Evolutionary conservation across 2,329 filamentous ascomycete genomes (phyloP).

Genomic region (Aureobasidium sp.): DNA sequence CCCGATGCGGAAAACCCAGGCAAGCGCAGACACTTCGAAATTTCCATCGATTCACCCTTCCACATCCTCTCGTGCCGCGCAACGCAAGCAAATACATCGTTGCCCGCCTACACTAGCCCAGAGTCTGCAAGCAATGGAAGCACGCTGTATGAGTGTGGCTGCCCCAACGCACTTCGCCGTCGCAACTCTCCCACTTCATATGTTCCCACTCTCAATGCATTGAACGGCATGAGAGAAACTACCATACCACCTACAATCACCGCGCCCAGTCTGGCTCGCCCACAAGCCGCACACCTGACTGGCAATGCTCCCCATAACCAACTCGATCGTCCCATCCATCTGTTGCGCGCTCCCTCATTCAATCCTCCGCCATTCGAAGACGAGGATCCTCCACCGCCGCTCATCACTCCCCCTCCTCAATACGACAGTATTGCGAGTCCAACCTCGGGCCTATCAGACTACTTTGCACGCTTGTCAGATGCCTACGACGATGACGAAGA

Average conservation of each 20-base stretch:
- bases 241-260: constrained; percentile 21
- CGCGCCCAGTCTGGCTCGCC: constrained; percentile 44
- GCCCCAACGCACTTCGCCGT: constrained; percentile 53
- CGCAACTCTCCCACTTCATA: constrained; percentile 40
- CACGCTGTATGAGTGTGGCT: constrained; percentile 48
- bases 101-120: constrained; percentile 68
- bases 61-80: constrained; percentile 88
- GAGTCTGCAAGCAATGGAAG: constrained; percentile 27
- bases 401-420: constrained; percentile 73
- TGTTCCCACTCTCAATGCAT: constrained; percentile 50
- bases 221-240: constrained; percentile 30
- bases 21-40: constrained; percentile 85
- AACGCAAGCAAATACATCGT: constrained; percentile 78
- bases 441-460: constrained; percentile 67
- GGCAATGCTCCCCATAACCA: constrained; percentile 33
- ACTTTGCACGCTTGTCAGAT: constrained; percentile 72
- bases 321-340: constrained; percentile 66
- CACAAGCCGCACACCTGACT: constrained; percentile 35
- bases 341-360: constrained; percentile 75
- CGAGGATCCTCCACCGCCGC: constrained; percentile 63
- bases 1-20: constrained; percentile 67
- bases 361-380: constrained; percentile 83
- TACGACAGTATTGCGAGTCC: constrained; percentile 73
- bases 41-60: constrained; percentile 92
- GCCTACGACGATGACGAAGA: constrained; percentile 51